Evolutionary conservation across 306 rosid species (phyloP).

Genomic region (Begonia loranthoides): DNA sequence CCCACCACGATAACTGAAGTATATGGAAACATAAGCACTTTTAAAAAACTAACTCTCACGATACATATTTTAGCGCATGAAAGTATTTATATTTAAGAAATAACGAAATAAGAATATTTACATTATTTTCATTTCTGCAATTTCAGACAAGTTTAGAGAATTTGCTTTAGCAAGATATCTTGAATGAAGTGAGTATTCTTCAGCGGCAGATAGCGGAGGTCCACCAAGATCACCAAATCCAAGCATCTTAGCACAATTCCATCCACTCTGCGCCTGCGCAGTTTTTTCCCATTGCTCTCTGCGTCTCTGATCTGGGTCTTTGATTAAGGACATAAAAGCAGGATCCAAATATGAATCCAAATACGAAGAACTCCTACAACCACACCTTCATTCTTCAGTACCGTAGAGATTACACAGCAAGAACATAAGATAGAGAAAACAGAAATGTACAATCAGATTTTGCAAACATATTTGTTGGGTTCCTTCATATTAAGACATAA

Average conservation of each 20-base stretch:
- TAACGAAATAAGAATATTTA: constrained; percentile 25
- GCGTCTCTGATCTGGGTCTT: constrained; percentile 97
- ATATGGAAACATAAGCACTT: neutral
- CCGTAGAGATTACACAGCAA: too few relatives aligned
- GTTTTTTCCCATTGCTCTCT: constrained; percentile 95
- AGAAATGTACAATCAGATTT: too few relatives aligned
- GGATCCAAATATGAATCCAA: constrained; percentile 87
- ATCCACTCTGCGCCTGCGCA: constrained; percentile 76
- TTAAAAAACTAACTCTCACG: too few relatives aligned
- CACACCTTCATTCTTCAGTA: neutral
- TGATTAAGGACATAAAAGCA: constrained; percentile 95
- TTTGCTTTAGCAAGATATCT: constrained; percentile 97
- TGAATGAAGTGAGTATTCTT: constrained; percentile 90
- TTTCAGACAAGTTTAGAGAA: constrained; percentile 80
- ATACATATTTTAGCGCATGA: too few relatives aligned
- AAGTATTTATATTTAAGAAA: constrained; percentile 7
- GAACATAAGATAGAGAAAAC: too few relatives aligned
- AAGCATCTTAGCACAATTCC: constrained; percentile 67
- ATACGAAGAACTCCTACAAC: constrained; percentile 64
- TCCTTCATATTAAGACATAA: too few relatives aligned
- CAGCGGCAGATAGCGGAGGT: constrained; percentile 75
- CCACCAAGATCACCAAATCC: constrained; percentile 88
- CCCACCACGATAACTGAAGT: constrained; percentile 85
- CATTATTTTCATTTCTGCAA: constrained; percentile 96
- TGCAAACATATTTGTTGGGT: too few relatives aligned